Evolutionary conservation across 129 eudicot species (phyloP).

Genomic region (Saussurea involucrata): DNA sequence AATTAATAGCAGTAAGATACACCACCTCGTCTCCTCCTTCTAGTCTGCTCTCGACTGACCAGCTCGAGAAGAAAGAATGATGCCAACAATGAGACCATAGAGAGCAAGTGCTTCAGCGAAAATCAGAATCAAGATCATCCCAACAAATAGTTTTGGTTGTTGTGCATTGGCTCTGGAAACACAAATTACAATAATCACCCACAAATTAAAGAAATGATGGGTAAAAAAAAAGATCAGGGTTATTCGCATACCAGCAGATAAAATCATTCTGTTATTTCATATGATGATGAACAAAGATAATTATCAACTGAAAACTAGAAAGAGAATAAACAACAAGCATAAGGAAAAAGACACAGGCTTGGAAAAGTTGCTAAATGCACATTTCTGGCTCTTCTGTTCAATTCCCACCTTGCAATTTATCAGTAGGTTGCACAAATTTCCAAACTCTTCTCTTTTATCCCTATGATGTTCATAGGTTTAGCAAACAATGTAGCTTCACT

Average conservation of each 20-base stretch:
- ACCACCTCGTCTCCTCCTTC: neutral
- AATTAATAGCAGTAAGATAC: constrained; percentile 21
- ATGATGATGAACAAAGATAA: neutral
- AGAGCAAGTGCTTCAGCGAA: constrained; percentile 92
- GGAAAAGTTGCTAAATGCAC: neutral
- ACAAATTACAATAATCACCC: neutral
- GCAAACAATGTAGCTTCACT: neutral
- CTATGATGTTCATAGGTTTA: neutral
- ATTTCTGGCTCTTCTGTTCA: neutral
- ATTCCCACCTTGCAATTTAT: neutral
- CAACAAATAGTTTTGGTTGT: constrained; percentile 84
- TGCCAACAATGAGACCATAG: constrained; percentile 87
- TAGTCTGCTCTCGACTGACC: constrained; percentile 93
- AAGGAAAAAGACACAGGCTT: neutral
- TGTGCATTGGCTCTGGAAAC: constrained; percentile 82
- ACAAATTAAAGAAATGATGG: neutral
- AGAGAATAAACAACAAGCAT: neutral
- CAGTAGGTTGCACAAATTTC: neutral
- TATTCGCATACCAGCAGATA: neutral
- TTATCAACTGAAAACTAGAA: neutral
- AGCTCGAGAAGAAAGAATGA: constrained; percentile 94
- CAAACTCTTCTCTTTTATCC: neutral
- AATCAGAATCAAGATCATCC: constrained; percentile 84
- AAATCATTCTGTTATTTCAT: neutral
- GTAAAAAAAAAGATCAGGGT: neutral